These are phyloP conservation scores for Oryza brachyantha DNA, from an alignment of 176 grass and related monocot genomes.

Conservation along the genomic window DNA sequence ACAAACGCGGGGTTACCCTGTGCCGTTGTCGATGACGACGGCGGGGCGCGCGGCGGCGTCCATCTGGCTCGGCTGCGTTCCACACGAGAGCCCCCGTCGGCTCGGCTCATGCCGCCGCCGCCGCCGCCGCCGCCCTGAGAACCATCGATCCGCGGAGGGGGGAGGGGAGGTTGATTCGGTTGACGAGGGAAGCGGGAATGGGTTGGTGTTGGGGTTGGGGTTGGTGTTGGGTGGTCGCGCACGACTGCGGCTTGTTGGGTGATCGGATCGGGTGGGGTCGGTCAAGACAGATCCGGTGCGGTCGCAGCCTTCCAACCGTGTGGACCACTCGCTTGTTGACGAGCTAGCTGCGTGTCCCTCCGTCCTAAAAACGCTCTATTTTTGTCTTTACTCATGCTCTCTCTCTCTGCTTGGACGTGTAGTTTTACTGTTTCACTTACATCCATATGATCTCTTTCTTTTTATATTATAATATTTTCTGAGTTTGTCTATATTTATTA, in stretches of 20 bases:
- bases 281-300: no score
- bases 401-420: no score
- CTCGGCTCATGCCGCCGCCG: conserved; percentile 27
- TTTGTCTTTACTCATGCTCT: no score
- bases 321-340: no score
- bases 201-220: not conserved
- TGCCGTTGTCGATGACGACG: conserved; percentile 97
- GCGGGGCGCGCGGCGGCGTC: conserved; percentile 76
- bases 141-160: conserved; percentile 12
- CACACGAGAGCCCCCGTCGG: not conserved
- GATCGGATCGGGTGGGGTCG: not conserved
- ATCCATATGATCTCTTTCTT: no score
- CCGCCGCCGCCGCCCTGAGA: conserved; percentile 10
- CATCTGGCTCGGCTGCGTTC: conserved; percentile 31
- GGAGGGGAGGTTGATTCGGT: not conserved
- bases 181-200: conserved; percentile 48
- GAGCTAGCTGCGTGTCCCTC: no score
- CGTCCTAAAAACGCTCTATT: no score
- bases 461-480: no score
- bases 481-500: no score
- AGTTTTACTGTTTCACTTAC: no score
- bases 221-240: not conserved
- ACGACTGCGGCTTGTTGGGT: not conserved
- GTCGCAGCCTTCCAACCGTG: no score
- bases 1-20: conserved; percentile 43